Base-by-base conservation (phyloP, 352 stramenopile genomes). In the Phytophthora pinifolia region DNA sequence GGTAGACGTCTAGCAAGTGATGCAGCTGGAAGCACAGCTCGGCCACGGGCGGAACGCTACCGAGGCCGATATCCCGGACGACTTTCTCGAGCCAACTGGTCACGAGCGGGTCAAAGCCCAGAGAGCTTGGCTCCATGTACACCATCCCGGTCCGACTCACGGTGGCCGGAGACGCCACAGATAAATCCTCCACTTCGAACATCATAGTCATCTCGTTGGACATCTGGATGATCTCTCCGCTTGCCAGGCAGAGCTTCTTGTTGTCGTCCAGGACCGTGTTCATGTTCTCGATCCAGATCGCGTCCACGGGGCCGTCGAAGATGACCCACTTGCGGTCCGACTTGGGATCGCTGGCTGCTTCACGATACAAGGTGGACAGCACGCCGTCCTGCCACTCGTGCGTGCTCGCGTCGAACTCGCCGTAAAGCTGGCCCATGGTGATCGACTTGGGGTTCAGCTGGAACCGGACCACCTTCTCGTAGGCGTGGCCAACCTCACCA, bases 201-300 rank as follows among this genome's bases (percentile, higher is more conserved):
- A 98, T 98, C 92, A 98, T 98, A 1, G 91, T 97, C 94, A 98
- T 98, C 29, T 94, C 78, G 42, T 96, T 92, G 15, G 79, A 94
- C 67, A 98, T 94, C 29, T 91, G 80, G 42, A 98, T 97, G 52
- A 98, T 98, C 62, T 98, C 94, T 25, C 94, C 94, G 44, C 86
- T 97, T 12, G 86, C 94, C 6, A 98, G 66, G 51, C 94, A 98
- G 6, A 98, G 67, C 60, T 98, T 96, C 65, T 97, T 98, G 74
- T 98, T 98, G 70, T 98, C 94, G 54, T 98, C 94, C 37, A 98
- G 74, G 9, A 98, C 94, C 0, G 94, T 98, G 59, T 98, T 98
- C 94, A 98, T 98, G 69, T 98, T 98, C 67, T 98, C 94, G 66
- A 98, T 98, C 94, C 94, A 98, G 45, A 98, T 96, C 6, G 94